These are phyloP conservation scores for Amauroascus verrucosus DNA, from an alignment of 2,329 filamentous ascomycete genomes.

Conservation along the genomic window DNA sequence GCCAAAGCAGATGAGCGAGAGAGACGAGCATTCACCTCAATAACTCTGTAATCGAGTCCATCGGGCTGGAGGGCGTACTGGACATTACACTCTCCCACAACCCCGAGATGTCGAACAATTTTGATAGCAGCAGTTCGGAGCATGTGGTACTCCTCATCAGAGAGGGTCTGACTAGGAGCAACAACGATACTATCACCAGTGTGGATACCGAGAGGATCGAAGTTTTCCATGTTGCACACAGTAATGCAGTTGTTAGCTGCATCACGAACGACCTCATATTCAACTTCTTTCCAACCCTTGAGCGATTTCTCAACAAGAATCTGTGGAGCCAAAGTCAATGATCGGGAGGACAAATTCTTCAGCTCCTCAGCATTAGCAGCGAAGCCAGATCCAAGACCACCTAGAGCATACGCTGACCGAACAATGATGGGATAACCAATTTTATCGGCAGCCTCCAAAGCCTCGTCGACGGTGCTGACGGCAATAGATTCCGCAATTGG, in stretches of 20 bases:
- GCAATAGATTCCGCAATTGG: constrained; percentile 95
- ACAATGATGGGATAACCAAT: constrained; percentile 98
- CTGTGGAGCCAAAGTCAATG: constrained; percentile 85
- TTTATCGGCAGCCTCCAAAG: constrained; percentile 70
- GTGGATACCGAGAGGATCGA: constrained; percentile 93
- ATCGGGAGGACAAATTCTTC: constrained; percentile 82
- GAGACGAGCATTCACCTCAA: constrained; percentile 97
- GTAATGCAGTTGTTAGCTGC: constrained; percentile 98
- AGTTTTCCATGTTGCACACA: constrained; percentile 98
- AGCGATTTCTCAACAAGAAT: constrained; percentile 97
- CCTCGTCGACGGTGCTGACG: constrained; percentile 82
- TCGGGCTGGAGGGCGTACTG: constrained; percentile 96
- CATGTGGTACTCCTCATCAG: constrained; percentile 99
- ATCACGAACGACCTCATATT: constrained; percentile 96
- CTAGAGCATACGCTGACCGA: constrained; percentile 89
- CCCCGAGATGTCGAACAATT: constrained; percentile 91
- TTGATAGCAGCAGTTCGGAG: constrained; percentile 95
- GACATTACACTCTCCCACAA: constrained; percentile 97
- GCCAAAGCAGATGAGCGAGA: constrained; percentile 94
- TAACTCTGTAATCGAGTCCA: constrained; percentile 94
- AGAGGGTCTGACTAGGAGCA: constrained; percentile 90
- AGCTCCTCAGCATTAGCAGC: constrained; percentile 90
- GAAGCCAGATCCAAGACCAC: constrained; percentile 92
- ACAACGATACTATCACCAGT: constrained; percentile 98
- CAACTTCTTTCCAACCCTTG: constrained; percentile 98